Percentiles rank a stretch among this genome's conserved stretches.
Evolutionary conservation across 192 early-diverging fungal genomes (phyloP).

Genomic region (Gryganskiella cystojenkinii): DNA sequence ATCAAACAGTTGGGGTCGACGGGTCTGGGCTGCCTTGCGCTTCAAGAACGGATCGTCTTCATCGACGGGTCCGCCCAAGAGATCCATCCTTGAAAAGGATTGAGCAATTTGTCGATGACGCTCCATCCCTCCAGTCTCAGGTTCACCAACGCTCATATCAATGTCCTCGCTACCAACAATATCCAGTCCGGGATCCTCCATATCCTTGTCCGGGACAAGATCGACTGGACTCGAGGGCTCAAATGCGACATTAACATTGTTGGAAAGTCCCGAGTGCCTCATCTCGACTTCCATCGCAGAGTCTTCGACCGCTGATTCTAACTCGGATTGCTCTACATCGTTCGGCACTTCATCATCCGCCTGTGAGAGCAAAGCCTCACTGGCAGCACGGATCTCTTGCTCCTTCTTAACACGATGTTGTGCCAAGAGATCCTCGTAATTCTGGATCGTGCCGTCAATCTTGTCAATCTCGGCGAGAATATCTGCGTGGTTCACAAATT

Average conservation of each 20-base stretch:
- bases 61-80: conserved; percentile 19
- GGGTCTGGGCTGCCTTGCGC: conserved; percentile 34
- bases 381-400: background rate
- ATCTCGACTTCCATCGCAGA: conserved; percentile 6
- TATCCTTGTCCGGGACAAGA: conserved; percentile 29
- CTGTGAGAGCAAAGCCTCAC: background rate
- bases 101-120: conserved; percentile 12
- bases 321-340: conserved; percentile 11
- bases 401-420: conserved; percentile 19
- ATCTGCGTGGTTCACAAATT: conserved; percentile 34
- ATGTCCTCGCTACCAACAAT: conserved; percentile 23
- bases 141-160: conserved; percentile 5
- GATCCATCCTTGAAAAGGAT: conserved; percentile 19
- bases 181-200: conserved; percentile 29
- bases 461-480: conserved; percentile 44
- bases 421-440: conserved; percentile 20
- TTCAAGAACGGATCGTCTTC: conserved; percentile 38
- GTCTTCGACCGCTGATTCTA: background rate
- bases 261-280: conserved; percentile 2
- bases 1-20: conserved; percentile 55
- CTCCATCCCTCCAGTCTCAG: conserved; percentile 5
- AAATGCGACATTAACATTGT: conserved; percentile 8
- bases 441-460: conserved; percentile 35
- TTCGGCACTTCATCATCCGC: conserved; percentile 6
- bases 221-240: conserved; percentile 19